Percentiles rank a stretch among this genome's conserved stretches.
phyloP scores from a whole-genome alignment of 2,329 filamentous ascomycete species.

The Pseudogymnoascus sp. region DNA sequence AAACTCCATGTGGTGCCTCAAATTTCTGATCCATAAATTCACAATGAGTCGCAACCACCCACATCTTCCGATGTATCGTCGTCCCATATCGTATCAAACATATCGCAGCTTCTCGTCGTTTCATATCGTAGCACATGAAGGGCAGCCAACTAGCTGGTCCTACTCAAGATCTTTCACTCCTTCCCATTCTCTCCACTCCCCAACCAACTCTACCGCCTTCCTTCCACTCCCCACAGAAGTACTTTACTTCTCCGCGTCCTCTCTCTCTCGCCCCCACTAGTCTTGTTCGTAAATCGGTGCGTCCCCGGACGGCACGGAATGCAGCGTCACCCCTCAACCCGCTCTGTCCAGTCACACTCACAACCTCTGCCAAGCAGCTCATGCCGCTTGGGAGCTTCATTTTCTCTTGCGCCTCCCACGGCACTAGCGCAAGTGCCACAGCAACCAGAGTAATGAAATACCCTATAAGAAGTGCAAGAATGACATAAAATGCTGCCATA shows the following conservation, averaged over 20 bases:
- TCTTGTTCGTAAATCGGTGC: slow-evolving; percentile 59
- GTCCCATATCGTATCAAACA: slow-evolving; percentile 11
- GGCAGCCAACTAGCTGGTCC: background rate
- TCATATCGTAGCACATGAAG: slow-evolving; percentile 6
- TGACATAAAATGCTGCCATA: slow-evolving; percentile 62
- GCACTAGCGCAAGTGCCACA: slow-evolving; percentile 29
- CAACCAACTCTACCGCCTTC: slow-evolving; percentile 23
- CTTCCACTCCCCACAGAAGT: slow-evolving; percentile 25
- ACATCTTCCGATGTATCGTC: slow-evolving; percentile 12
- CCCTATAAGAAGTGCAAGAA: slow-evolving; percentile 64
- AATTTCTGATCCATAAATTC: background rate
- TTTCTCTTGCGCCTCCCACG: slow-evolving; percentile 38
- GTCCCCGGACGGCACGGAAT: slow-evolving; percentile 61
- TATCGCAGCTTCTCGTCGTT: background rate
- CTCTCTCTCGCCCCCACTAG: slow-evolving; percentile 36
- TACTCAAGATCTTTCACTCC: slow-evolving; percentile 4
- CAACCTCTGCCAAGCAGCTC: slow-evolving; percentile 64
- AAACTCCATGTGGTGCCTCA: slow-evolving; percentile 13
- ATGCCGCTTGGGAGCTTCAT: slow-evolving; percentile 67
- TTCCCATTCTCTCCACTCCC: slow-evolving; percentile 26
- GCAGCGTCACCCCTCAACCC: slow-evolving; percentile 64
- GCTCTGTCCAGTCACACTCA: slow-evolving; percentile 68
- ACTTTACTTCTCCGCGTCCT: slow-evolving; percentile 16
- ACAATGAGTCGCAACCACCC: slow-evolving; percentile 9
- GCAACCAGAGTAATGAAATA: slow-evolving; percentile 58